Base-by-base conservation (phyloP, 1,284 basidiomycete genomes). In the Pseudozyma thailandica region DNA sequence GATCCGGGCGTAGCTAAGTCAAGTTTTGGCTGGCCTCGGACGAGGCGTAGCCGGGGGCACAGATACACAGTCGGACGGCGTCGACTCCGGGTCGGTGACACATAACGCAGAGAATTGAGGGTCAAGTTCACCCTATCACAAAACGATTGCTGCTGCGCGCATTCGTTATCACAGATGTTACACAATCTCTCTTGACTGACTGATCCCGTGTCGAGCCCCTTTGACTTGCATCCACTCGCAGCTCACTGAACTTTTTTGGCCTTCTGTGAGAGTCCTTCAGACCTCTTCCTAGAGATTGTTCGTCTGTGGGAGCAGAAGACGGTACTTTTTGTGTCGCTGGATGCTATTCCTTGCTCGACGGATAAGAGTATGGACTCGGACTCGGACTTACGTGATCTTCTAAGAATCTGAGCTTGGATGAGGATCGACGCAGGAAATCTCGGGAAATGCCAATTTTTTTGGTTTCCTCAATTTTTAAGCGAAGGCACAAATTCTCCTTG, bases 1-100 rank as follows among this genome's bases (percentile, higher is more conserved):
- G 56, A 59, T 55, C 63, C 63, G 63, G 51, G 46, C 38, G 37
- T 48, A 27, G 21, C n/a, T n/a, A 18, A 26, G n/a, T 21, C 38
- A 20, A 16, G 21, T 6, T 33, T 39, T 20, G 38, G 38, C 18
- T 18, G 9, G 18, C 38, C 10, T 21, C 35, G 35, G 38, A 8
- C 18, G 21, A 41, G 38, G 38, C n/a, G 21, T 23, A 41, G 18
- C n/a, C 10, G 6, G 38, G 6, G 6, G 38, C n/a, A n/a, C n/a
- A n/a, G n/a, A n/a, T n/a, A n/a, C n/a, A n/a, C n/a, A n/a, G 6
- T 50, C 41, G 42, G 43, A 44, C 44, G 50, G 35, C 28, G n/a
- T 6, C 33, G n/a, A 35, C 15, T 16, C 13, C 33, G 33, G 33
- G 13, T 35, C 8, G 13, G 33, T 35, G n/a, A 12, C 33, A n/a